Evolutionary conservation across 208 protist genomes (phyloP), one percentile per base, ranked within the genome.

Genomic region (Crithidia expoeki): DNA sequence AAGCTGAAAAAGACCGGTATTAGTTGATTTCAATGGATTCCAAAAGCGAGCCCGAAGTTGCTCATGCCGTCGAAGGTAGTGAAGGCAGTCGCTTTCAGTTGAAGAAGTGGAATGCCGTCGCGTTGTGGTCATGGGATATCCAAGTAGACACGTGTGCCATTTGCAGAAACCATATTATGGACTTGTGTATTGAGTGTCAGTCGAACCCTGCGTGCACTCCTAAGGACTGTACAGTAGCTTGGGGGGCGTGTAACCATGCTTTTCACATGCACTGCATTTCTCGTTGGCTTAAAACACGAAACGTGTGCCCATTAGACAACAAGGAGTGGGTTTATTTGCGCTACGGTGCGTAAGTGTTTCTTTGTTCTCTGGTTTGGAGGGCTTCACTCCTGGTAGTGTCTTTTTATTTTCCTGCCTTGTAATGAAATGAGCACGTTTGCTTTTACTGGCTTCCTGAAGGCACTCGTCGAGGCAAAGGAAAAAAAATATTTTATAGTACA

Each of bases 241-340:
- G 98, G 98, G 98, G 98, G 32, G 80, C 93, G n/a, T 99, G 98
- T 89, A 98, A 98, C 72, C 98, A 99, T 70, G 98, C 98, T 6
- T 99, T 99, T 83, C 98, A 99, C 74, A 99, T 98, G 69, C 98
- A 99, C 79, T 99, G 98, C 80, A 99, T 99, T 68, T 98, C 97
- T 11, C 84, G 97, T 32, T 99, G 98, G 98, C 90, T 99, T 4
- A 99, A 99, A 76, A 99, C 98, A 0, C 88, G 98, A 28, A 97
- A 99, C 75, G 98, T 99, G 1, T 99, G 98, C 74, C 98, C 98
- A 14, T 75, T 99, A 27, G 95, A 97, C 81, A 99, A 99, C 67
- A 86, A 97, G 46, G 97, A 99, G 55, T 98, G 95, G 98, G 96
- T 98, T 49, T 99, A 99, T 79, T 91, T 98, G 55, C 98, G 98